Base-by-base conservation (phyloP, 2,329 filamentous ascomycete genomes). In the Talaromyces albobiverticillius region DNA sequence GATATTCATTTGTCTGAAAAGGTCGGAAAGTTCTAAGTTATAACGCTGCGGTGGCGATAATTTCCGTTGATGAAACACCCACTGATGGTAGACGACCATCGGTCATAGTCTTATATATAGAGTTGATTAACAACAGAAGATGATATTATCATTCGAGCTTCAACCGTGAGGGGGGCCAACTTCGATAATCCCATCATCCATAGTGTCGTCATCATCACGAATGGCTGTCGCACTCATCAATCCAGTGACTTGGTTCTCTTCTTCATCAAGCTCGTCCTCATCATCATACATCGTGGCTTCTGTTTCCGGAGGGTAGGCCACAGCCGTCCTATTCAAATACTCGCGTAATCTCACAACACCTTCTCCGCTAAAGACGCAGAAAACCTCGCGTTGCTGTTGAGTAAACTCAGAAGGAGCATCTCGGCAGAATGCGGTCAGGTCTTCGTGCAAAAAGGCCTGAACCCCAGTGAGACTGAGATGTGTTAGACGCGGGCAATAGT, bases 401-500 rank as follows among this genome's bases (percentile, higher is more conserved):
- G 92, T 97, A 69, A 99, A 99, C 71, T 97, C 94, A 56, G 81
- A 73, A 34, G 94, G 94, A 1, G 94, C 90, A 62, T 89, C 86
- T 58, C 94, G 85, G 67, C 94, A 97, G 69, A 90, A 97, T 5
- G 80, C 78, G 51, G 90, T 87, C 26, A 97, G 82, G 61, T 96
- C 92, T 53, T 90, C 85, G 50, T 88, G 83, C 29, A 96, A 81
- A 68, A 99, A 99, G 1, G 90, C 90, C 64, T 89, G 87, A 3
- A 99, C 92, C 16, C 94, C 94, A 6, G 94, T 99, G 67, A 99
- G 80, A 74, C 90, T 95, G 54, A 99, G 79, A 71, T 99, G 94
- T 0, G 94, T 99, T 25, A 99, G 81, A 53, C 91, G 89, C 8
- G 90, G 90, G 69, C 94, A 99, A 59, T 88, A 88, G 67, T 96